Percentiles rank a stretch among this genome's conserved stretches.
Evolutionary conservation across 1,139 yeast species (phyloP).

Genomic region (Keqinozyma sinolaborantium): DNA sequence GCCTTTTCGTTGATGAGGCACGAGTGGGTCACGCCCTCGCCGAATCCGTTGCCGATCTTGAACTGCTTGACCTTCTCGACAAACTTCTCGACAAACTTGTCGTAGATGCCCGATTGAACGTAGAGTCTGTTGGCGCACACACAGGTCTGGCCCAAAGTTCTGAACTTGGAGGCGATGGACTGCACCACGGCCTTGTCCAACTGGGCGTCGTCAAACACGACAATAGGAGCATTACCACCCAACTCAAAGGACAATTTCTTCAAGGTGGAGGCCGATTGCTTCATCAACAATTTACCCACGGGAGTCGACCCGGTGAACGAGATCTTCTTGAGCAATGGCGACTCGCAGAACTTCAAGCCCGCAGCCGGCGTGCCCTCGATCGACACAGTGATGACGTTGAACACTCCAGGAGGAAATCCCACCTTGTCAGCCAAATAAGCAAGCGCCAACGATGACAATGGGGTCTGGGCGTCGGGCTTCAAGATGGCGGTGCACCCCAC

Average conservation of each 20-base stretch:
- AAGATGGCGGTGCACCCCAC: slow-evolving; percentile 46
- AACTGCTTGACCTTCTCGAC: slow-evolving; percentile 28
- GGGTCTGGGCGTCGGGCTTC: slow-evolving; percentile 46
- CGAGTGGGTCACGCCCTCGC: slow-evolving; percentile 41
- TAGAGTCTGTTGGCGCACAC: slow-evolving; percentile 84
- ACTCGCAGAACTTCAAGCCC: slow-evolving; percentile 33
- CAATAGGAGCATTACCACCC: slow-evolving; percentile 52
- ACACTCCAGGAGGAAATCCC: slow-evolving; percentile 43
- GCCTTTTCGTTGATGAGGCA: slow-evolving; percentile 41
- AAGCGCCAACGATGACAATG: slow-evolving; percentile 41
- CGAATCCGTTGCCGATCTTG: slow-evolving; percentile 44
- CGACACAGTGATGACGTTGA: slow-evolving; percentile 38
- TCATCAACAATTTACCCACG: slow-evolving; percentile 52
- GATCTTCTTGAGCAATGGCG: slow-evolving; percentile 40
- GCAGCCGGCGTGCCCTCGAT: slow-evolving; percentile 32
- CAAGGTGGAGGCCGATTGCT: slow-evolving; percentile 42
- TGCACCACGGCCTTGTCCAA: slow-evolving; percentile 46
- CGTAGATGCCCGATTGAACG: slow-evolving; percentile 68
- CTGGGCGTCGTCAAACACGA: slow-evolving; percentile 48
- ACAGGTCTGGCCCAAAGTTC: slow-evolving; percentile 85
- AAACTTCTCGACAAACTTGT: slow-evolving; percentile 42
- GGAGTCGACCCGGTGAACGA: slow-evolving; percentile 59
- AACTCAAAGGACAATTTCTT: slow-evolving; percentile 50
- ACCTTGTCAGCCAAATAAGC: slow-evolving; percentile 43
- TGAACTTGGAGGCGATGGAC: slow-evolving; percentile 54